Base-by-base conservation (phyloP, 129 eudicot genomes). In the Saposhnikovia divaricata region DNA sequence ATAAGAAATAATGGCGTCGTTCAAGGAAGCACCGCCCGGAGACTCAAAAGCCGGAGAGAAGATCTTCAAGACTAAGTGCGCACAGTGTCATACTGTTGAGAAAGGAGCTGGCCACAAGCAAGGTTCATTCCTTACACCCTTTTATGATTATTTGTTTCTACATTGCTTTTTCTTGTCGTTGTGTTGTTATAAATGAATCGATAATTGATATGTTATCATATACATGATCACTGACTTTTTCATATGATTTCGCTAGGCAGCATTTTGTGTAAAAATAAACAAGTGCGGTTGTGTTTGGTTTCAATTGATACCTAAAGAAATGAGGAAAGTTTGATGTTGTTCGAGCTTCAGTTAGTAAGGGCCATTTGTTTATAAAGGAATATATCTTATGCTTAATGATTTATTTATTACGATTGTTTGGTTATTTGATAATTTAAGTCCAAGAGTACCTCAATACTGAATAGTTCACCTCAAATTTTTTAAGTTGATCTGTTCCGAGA, bases 71-170 rank as follows among this genome's bases (percentile, higher is more conserved):
- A 89, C 91, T 21, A 91, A 93, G 76, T 93, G 98, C 79, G 94
- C 94, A 77, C 98, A 91, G 78, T 91, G 98, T 78, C 97, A 91
- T 78, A 91, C 93, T 84, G 95, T 89, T 45, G 97, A 89, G 0
- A 89, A 93, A 82, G 97, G 93, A 79, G 93, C 93, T 27, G 98
- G 97, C 69, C 98, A 93, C 88, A 93, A 93, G 48, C 98, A 91
- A 87, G 98, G 98, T 83, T 28, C 16, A 19, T 68, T 3, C 42
- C 57, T 25, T 21, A 37, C 38, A 55, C 51, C 53, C 31, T 16
- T 72, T 3, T 44, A 8, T 34, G 40, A 38, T 39, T 27, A 8
- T 38, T 39, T 39, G 10, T 59, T n/a, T n/a, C 34, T 59, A 3
- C 34, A 57, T 21, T 57, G 25, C 8, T 23, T 57, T 19, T 2